These are phyloP conservation scores for Hirschfeldia incana DNA, from an alignment of 345 rosid species.

Conservation along the genomic window DNA sequence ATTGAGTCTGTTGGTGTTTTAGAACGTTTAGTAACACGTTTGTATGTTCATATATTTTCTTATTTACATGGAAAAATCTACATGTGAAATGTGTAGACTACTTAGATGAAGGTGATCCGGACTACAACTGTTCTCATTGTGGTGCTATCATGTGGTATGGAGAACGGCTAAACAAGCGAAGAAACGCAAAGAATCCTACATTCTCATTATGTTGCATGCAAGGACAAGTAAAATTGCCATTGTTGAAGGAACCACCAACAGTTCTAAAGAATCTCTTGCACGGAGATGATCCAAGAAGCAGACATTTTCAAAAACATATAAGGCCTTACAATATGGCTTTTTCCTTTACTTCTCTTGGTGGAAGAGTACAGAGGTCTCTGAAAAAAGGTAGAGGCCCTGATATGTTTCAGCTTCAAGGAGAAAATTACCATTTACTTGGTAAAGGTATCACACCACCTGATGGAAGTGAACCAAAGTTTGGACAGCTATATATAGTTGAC, in stretches of 20 bases:
- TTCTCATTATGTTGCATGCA: background rate
- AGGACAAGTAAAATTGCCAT: background rate
- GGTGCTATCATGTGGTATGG: background rate
- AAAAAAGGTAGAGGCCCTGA: background rate
- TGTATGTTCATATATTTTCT: too few species aligned
- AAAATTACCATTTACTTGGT: background rate
- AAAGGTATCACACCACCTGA: background rate
- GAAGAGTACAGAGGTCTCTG: background rate
- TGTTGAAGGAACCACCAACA: background rate
- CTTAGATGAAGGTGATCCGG: background rate
- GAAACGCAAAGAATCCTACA: background rate
- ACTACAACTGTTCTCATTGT: background rate
- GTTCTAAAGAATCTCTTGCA: background rate
- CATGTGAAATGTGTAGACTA: background rate
- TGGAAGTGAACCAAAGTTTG: background rate
- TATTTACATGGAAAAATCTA: too few species aligned
- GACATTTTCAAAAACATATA: background rate
- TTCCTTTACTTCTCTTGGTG: background rate
- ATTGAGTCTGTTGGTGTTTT: too few species aligned
- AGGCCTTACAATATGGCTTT: background rate
- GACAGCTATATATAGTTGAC: background rate
- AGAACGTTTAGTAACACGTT: too few species aligned
- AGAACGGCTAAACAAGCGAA: background rate
- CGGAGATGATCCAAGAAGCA: background rate
- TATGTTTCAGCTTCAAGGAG: background rate